Base-by-base conservation (phyloP, 2,329 filamentous ascomycete genomes). In the Neonectria hederae region DNA sequence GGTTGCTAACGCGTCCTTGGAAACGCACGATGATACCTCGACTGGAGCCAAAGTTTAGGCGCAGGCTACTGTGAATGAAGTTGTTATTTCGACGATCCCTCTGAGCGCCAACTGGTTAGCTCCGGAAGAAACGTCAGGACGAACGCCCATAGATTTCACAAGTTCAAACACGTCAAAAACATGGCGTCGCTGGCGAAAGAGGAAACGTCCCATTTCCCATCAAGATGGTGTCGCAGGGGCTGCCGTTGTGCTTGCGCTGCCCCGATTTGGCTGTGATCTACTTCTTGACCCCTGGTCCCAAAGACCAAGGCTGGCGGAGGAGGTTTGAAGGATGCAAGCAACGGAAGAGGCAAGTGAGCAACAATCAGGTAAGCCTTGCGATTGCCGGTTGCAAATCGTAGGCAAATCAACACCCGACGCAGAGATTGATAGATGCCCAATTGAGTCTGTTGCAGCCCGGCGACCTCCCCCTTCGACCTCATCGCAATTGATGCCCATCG, bases 241-340 rank as follows among this genome's bases (percentile, higher is more conserved):
- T 28, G 58, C 53, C 63, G 70, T 67, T 68, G 69, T 61, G 38
- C 52, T 66, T 61, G 59, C 60, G 53, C 62, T 55, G 53, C 65
- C 35, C 59, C 58, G 55, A 71, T 70, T 49, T 28, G 69, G 70
- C 52, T 72, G 60, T 57, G 68, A 71, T 72, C 70, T 62, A 40
- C 69, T 54, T 42, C 28, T 40, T 35, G 21, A 35, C 43, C 61
- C 61, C 40, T 49, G 22, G 21, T 26, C 30, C 4, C 35, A 59
- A 59, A 49, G 54, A 30, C 6, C 26, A 59, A 63, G 55, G 54
- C 48, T 43, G n/a, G 32, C 35, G 19, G 30, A 24, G 21, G 46
- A 40, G 24, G 26, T 51, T 51, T 19, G 28, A 11, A 42, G 26
- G 19, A 48, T 30, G 42, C 43, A 22, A 32, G 26, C n/a, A 42